phyloP scores from a whole-genome alignment of 108 stramenopile species.

The Conticribra guillardii region DNA sequence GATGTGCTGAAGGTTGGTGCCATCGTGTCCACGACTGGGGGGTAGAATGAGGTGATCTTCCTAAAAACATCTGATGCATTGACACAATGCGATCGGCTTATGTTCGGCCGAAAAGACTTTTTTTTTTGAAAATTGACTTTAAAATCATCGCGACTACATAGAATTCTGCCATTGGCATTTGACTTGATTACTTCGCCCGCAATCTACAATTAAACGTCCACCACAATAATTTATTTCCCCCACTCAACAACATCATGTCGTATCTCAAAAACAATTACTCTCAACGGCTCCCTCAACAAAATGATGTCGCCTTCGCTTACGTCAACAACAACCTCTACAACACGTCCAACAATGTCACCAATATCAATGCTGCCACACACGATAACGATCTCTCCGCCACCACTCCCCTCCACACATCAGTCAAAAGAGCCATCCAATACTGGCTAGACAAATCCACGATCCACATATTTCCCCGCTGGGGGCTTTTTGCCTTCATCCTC shows the following conservation, averaged over 20 bases:
- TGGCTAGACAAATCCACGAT: constrained; percentile 98
- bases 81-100: too few species aligned
- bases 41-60: too few species aligned
- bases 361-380: background rate
- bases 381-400: constrained; percentile 4
- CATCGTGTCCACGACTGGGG: too few species aligned
- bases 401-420: constrained; percentile 32
- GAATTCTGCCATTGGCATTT: too few species aligned
- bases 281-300: background rate
- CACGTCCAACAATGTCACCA: background rate
- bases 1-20: too few species aligned
- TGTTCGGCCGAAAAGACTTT: too few species aligned
- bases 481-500: constrained; percentile 66
- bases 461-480: constrained; percentile 82
- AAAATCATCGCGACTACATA: too few species aligned
- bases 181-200: background rate
- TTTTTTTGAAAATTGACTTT: too few species aligned
- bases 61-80: too few species aligned
- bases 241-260: constrained; percentile 8
- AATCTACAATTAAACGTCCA: constrained; percentile 3
- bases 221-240: constrained; percentile 2
- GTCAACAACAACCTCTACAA: constrained; percentile 21
- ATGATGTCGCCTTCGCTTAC: constrained; percentile 7
- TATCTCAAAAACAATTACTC: background rate
- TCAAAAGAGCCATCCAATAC: constrained; percentile 90